Conservation (phyloP, 148 eudicot genomes). For the Diospyros kaki region DNA sequence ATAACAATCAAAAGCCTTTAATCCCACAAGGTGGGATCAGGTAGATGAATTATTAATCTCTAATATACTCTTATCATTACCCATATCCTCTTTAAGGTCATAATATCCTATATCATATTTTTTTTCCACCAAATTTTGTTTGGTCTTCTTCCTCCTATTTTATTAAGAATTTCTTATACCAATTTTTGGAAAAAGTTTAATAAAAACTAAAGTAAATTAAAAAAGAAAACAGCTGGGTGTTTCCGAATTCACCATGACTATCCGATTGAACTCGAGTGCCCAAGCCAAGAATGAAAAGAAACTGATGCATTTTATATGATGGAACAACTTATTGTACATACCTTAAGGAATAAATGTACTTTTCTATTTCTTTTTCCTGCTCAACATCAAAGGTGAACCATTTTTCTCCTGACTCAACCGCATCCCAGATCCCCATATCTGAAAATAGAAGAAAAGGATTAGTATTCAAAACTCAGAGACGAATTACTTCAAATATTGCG, state of each 20-base stretch:
- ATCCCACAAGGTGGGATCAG: too few species aligned
- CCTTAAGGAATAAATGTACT: constrained; percentile 42
- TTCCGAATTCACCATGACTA: neutral
- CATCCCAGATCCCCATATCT: constrained; percentile 52
- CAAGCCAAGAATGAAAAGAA: neutral
- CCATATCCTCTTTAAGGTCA: neutral
- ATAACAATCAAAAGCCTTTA: too few species aligned
- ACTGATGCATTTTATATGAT: too few species aligned
- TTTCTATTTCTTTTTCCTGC: constrained; percentile 43
- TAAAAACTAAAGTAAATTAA: neutral
- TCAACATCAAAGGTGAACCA: constrained; percentile 62
- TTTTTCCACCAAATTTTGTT: too few species aligned
- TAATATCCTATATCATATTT: neutral
- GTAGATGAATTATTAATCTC: too few species aligned
- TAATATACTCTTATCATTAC: neutral
- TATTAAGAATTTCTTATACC: neutral
- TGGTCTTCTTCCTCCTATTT: neutral
- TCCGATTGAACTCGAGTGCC: neutral
- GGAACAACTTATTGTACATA: constrained; percentile 18
- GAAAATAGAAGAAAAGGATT: constrained; percentile 13
- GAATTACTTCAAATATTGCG: neutral
- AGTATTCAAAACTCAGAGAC: neutral
- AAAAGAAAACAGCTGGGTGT: neutral
- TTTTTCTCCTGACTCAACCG: constrained; percentile 42
- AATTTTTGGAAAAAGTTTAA: neutral